Base-by-base conservation (phyloP, 495 filamentous ascomycete genomes). In the Penicillium riverlandense region DNA sequence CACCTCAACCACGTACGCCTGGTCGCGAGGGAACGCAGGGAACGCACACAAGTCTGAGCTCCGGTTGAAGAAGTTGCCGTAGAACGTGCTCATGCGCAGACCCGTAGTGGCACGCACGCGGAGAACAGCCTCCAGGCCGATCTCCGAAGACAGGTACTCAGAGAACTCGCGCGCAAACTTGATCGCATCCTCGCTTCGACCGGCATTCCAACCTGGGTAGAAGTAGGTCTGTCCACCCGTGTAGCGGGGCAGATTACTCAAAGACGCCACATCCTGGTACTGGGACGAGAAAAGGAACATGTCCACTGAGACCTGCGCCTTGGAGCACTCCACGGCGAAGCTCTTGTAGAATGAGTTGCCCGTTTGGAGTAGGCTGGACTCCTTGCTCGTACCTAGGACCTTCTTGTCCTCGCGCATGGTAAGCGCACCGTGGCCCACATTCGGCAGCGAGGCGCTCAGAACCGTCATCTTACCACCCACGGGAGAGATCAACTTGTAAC, bases 11-110 rank as follows among this genome's bases (percentile, higher is more conserved):
- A 97, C 92, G 59, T 97, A 98, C 37, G 85, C 86, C 58, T 98
- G 92, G 58, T 98, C 92, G 58, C 92, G 81, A 13, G 92, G 92
- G 74, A 98, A 96, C 6, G 94, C 92, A 1, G 91, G 91, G 76
- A 97, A 97, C 15, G 91, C 91, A 59, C 91, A 96, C 38, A 98
- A 82, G 67, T 98, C 94, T 12, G 89, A 95, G 57, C 85, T 90
- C 44, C 92, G 79, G 67, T 97, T 98, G 77, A 98, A 98, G 69
- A 98, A 98, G 66, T 98, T 98, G 48, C 92, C 92, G 66, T 97
- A 98, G 72, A 98, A 98, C 1, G 90, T 88, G 70, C 77, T 94
- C 88, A 97, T 97, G 29, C 92, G 83, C 38, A 98, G 70, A 37
- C 92, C 92, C 9, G 91, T 96, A 8, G 94, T 96, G 16, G 91